Evolutionary conservation across 2,329 filamentous ascomycete genomes (phyloP).

Genomic region (Curvularia sp.): DNA sequence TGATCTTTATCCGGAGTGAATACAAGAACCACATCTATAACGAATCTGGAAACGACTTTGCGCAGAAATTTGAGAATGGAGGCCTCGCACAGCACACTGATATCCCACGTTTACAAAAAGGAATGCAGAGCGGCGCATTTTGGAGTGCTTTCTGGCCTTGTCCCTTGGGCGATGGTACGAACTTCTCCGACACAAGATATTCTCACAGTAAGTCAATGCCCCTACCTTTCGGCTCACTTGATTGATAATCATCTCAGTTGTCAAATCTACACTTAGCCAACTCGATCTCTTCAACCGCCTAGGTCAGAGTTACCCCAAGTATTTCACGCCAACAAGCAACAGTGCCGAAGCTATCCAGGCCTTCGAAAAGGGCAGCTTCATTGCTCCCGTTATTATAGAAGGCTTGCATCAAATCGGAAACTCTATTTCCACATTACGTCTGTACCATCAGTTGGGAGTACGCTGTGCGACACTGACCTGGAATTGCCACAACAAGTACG

Average conservation of each 20-base stretch:
- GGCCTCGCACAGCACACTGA: constrained; percentile 76
- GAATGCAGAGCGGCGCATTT: constrained; percentile 83
- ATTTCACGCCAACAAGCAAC: constrained; percentile 70
- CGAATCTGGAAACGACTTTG: constrained; percentile 64
- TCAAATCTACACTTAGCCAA: constrained; percentile 73
- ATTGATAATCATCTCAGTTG: constrained; percentile 52
- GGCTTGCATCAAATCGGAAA: constrained; percentile 95
- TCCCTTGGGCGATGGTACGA: constrained; percentile 67
- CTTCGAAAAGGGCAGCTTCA: constrained; percentile 48
- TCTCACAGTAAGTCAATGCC: constrained; percentile 61
- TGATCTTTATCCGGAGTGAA: constrained; percentile 70
- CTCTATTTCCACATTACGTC: constrained; percentile 74
- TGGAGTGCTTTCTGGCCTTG: constrained; percentile 89
- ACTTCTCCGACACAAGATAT: constrained; percentile 78
- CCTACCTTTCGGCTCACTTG: not conserved
- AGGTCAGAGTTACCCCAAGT: constrained; percentile 66
- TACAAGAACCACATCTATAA: constrained; percentile 82
- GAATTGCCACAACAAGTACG: constrained; percentile 90
- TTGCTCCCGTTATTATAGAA: constrained; percentile 50
- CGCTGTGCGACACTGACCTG: constrained; percentile 90
- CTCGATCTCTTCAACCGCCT: constrained; percentile 76
- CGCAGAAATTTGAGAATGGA: constrained; percentile 74
- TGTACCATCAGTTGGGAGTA: constrained; percentile 79
- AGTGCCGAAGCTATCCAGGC: constrained; percentile 67
- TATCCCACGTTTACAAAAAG: constrained; percentile 73